Base-by-base conservation (phyloP, 306 rosid genomes). In the Lathyrus tuberosus region DNA sequence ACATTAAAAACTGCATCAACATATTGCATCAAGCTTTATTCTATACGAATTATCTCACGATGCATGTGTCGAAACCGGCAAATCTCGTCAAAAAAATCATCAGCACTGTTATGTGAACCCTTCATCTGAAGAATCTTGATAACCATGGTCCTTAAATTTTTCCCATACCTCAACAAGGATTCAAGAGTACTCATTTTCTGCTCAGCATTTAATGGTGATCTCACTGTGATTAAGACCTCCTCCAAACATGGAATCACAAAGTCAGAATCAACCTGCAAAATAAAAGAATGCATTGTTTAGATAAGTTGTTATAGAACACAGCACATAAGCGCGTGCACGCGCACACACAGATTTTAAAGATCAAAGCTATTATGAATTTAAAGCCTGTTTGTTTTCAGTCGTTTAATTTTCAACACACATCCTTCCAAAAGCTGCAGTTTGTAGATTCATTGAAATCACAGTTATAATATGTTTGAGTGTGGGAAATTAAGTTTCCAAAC, bases 121-220 rank as follows among this genome's bases (percentile, higher is more conserved):
- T 91, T 95, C 97, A 95, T 95, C 82, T 86, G 89, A 65, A 87
- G 88, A 80, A 95, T 89, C 88, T 87, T 91, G 67, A 95, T 86
- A 61, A 78, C 89, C 95, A 91, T 80, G 26, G 76, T 52, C 87
- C 81, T 87, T 10, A 95, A 51, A 78, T 80, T 87, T 77, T 77
- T 87, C 65, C 89, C 97, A 38, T 84, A 86, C 86, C 79, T 95
- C 33, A 91, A 46, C 67, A 95, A 76, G 20, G 97, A 95, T 56
- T 95, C 99, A 2, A 95, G 91, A 46, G 96, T 91, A 77, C 58
- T 83, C 85, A 95, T 91, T 83, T 95, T 95, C 70, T 91, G 99
- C 66, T 91, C 99, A 67, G 97, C 99, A 62, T 94, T 94, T 54
- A 91, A 79, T 0, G 99, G 99, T 3, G 99, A 94, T 69, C 99